A percentile compares a stretch with the other conserved stretches of the same genome.
Evolutionary conservation across 768 basidiomycete species (phyloP).

Genomic region (Coprinopsis strossmayeri): DNA sequence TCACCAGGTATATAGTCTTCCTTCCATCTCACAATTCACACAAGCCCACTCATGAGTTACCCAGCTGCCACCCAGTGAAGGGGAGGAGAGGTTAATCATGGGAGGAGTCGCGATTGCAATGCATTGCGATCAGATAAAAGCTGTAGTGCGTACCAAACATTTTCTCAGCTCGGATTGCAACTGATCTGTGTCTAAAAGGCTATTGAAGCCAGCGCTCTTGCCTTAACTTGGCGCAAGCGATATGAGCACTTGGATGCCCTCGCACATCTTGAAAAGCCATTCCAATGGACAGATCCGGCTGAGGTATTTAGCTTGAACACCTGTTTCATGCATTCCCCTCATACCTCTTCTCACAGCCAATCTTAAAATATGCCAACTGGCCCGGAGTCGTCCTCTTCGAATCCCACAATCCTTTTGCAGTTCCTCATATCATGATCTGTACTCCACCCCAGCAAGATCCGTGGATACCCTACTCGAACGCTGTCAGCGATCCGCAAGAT

Average conservation of each 20-base stretch:
- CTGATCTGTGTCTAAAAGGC: conserved; percentile 25
- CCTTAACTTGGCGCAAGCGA: conserved; percentile 28
- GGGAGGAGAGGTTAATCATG: conserved; percentile 24
- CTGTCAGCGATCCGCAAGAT: conserved; percentile 30
- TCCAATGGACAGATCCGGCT: conserved; percentile 46
- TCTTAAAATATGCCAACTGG: conserved; percentile 6
- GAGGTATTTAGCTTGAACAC: conserved; percentile 30
- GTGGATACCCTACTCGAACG: conserved; percentile 30
- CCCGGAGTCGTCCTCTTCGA: conserved; percentile 34
- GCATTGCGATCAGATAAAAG: conserved; percentile 32
- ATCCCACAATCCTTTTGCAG: conserved; percentile 32
- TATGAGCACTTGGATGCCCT: conserved; percentile 29
- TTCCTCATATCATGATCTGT: conserved; percentile 41
- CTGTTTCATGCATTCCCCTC: not conserved
- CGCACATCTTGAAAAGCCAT: conserved; percentile 30
- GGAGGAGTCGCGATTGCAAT: conserved; percentile 25
- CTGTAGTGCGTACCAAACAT: conserved; percentile 27
- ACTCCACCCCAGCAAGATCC: conserved; percentile 32
- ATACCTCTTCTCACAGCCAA: not conserved
- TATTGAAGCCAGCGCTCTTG: conserved; percentile 30
- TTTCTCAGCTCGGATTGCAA: not conserved
- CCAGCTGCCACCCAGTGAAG: conserved; percentile 15
- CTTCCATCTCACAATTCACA: not conserved
- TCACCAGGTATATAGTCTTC: conserved; percentile 19
- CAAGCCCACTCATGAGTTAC: conserved; percentile 7